Evolutionary conservation across 305 asterid genomes (phyloP), one percentile per base, ranked within the genome.

Genomic region (Solanum hybrid): DNA sequence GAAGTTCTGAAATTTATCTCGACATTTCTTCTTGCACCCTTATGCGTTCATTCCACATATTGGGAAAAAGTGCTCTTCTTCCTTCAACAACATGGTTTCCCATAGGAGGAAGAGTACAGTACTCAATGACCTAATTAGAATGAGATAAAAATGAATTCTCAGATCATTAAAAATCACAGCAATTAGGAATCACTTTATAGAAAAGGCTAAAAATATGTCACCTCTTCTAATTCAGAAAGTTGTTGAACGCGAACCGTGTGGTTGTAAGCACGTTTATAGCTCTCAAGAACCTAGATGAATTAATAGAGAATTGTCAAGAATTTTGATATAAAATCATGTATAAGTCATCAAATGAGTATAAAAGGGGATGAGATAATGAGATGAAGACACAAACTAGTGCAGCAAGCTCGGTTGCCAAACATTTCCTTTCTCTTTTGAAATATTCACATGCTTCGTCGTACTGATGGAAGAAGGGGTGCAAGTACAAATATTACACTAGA

Each of bases 41-140:
- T 92, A 98, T 98, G 86, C 99, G 98, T 84, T 98, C 99, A 89
- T 92, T 96, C 99, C 99, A 98, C 99, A 98, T 98, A 90, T 94
- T 95, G 89, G 99, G 99, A 91, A 97, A 95, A 78, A 97, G 99
- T 85, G 93, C 92, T 94, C 96, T 93, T 80, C 98, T 94, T 69
- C 97, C 99, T 93, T 98, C 99, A 87, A 99, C 94, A 93, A 95
- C 97, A 91, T 97, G 89, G 92, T 93, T 96, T 87, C 93, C 98
- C 92, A 92, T 93, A 61, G 99, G 99, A 93, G 99, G 99, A 93
- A 98, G 98, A 79, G 98, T 97, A 92, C 98, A 94, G 91, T 98
- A 97, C 90, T 98, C 99, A 82, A 98, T 95, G 33, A 98, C 99
- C 99, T 98, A 91, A 91, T 89, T 80, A 51, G 69, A 78, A 92